Percentiles rank a stretch among this genome's conserved stretches.
Conservation (phyloP, 306 rosid species). For the Senna tora region DNA sequence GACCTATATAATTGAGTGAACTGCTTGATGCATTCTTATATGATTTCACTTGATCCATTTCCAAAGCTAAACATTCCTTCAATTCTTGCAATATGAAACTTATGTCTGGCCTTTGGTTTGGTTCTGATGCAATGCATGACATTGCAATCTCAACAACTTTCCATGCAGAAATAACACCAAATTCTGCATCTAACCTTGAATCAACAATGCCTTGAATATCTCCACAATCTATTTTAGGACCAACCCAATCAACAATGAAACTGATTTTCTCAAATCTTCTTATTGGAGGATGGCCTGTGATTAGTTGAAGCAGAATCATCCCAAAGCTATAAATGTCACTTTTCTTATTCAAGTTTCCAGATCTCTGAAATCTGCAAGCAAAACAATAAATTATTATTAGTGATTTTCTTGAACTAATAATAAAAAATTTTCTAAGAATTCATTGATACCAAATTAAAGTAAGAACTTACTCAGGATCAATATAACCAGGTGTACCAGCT, state of each 20-base stretch:
- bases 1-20: neutral
- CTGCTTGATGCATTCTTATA: neutral
- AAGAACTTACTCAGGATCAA: slow-evolving; percentile 44
- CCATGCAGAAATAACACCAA: neutral
- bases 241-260: too few relatives aligned
- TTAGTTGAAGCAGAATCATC: slow-evolving; percentile 1
- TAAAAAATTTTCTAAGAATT: too few relatives aligned
- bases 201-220: too few relatives aligned
- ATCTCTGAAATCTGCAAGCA: neutral
- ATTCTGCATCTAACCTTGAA: neutral
- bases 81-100: neutral
- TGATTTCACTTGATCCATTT: neutral
- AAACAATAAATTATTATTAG: neutral
- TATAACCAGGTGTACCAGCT: slow-evolving; percentile 38
- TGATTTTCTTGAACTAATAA: too few relatives aligned
- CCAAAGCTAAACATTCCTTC: neutral
- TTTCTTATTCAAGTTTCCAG: neutral
- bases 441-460: too few relatives aligned
- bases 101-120: neutral
- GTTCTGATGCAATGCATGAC: neutral
- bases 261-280: neutral
- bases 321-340: slow-evolving; percentile 3
- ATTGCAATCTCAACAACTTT: neutral
- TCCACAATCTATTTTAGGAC: too few relatives aligned
- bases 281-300: neutral